Conservation (phyloP, 2,329 filamentous ascomycete genomes). For the Fusarium irregulare region DNA sequence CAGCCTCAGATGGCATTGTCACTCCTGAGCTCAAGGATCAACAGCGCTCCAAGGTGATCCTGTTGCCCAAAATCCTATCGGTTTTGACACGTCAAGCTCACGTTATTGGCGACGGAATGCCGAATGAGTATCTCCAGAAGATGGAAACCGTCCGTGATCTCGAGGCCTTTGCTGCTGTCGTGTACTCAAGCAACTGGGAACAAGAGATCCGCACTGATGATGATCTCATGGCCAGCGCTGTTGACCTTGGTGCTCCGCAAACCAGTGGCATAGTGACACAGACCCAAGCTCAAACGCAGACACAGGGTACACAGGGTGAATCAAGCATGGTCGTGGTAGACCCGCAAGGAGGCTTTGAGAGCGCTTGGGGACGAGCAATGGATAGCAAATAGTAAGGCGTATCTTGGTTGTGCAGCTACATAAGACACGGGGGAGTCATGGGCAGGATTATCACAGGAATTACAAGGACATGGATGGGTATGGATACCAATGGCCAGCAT, state of each 20-base stretch:
- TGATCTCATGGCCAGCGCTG: constrained; percentile 53
- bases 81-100: constrained; percentile 93
- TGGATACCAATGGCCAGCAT: constrained; percentile 27
- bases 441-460: constrained; percentile 17
- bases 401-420: constrained; percentile 24
- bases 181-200: constrained; percentile 87
- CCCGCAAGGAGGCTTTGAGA: constrained; percentile 67
- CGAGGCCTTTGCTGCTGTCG: constrained; percentile 86
- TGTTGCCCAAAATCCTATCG: constrained; percentile 87
- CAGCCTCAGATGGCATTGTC: constrained; percentile 49
- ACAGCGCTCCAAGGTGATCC: constrained; percentile 69
- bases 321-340: constrained; percentile 68
- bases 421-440: constrained; percentile 34
- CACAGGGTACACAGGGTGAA: constrained; percentile 47
- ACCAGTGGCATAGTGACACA: constrained; percentile 18
- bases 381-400: constrained; percentile 44
- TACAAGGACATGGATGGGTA: not conserved
- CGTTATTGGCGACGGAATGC: constrained; percentile 82
- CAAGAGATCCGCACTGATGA: constrained; percentile 67
- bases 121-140: constrained; percentile 75
- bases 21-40: constrained; percentile 65
- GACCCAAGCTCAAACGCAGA: constrained; percentile 28
- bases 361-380: constrained; percentile 74
- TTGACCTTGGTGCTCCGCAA: constrained; percentile 48
- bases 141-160: constrained; percentile 83